Evolutionary conservation across 345 rosid species (phyloP).

Genomic region (Streptanthus diversifolius): DNA sequence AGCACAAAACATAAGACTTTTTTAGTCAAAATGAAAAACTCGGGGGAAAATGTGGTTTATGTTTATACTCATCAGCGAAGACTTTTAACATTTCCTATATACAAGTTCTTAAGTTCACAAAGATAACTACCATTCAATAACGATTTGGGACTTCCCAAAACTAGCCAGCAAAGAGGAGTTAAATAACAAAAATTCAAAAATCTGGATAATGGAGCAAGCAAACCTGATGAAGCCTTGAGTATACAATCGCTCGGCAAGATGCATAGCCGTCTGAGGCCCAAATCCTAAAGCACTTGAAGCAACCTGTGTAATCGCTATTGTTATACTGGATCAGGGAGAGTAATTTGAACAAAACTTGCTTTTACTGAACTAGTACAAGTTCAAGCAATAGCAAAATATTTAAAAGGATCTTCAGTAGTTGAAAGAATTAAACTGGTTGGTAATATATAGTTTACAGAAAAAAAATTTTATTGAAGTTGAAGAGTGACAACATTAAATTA

Average conservation of each 20-base stretch:
- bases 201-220: constrained; percentile 11
- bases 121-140: not conserved
- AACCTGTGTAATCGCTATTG: constrained; percentile 46
- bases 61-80: not conserved
- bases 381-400: constrained; percentile 17
- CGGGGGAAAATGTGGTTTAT: not conserved
- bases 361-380: not conserved
- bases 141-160: not conserved
- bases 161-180: constrained; percentile 6
- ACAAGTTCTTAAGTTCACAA: constrained; percentile 3
- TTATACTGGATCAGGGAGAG: constrained; percentile 21
- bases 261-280: constrained; percentile 96
- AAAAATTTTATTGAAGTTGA: not conserved
- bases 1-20: constrained; percentile 15
- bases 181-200: constrained; percentile 12
- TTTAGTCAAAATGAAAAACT: not conserved
- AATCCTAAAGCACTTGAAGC: constrained; percentile 93
- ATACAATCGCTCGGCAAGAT: constrained; percentile 83
- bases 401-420: constrained; percentile 14
- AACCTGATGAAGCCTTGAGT: constrained; percentile 95
- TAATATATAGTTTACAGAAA: not conserved
- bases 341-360: not conserved
- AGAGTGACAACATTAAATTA: not conserved
- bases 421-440: constrained; percentile 3
- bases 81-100: not conserved